These are phyloP conservation scores for Zopfia rhizophila DNA, from an alignment of 2,329 filamentous ascomycete species.

Conservation along the genomic window DNA sequence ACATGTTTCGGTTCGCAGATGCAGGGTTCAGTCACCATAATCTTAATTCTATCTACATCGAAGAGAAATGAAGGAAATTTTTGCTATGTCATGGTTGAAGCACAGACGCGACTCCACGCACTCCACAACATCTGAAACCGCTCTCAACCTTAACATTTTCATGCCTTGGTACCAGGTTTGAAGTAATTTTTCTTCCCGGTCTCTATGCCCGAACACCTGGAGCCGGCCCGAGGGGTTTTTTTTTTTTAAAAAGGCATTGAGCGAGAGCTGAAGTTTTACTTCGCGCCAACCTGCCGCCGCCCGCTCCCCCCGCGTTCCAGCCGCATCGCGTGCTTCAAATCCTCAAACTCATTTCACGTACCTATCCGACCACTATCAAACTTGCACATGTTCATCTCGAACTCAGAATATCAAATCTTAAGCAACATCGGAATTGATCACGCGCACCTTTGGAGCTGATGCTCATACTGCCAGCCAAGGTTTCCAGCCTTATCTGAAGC, in stretches of 20 bases:
- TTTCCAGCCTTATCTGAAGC: slow-evolving; percentile 5
- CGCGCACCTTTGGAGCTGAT: too few relatives aligned
- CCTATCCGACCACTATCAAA: slow-evolving; percentile 11
- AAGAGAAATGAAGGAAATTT: background rate
- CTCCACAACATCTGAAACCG: slow-evolving; percentile 32
- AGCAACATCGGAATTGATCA: slow-evolving; percentile 6
- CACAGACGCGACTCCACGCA: slow-evolving; percentile 26
- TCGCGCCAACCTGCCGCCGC: slow-evolving; percentile 1
- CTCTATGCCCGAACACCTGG: slow-evolving; percentile 3
- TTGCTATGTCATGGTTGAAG: too few relatives aligned
- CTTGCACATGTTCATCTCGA: background rate
- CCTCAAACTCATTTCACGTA: slow-evolving; percentile 19
- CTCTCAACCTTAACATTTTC: slow-evolving; percentile 25
- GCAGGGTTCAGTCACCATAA: slow-evolving; percentile 3
- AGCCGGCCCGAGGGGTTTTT: slow-evolving; percentile 1
- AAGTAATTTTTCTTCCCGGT: slow-evolving; percentile 6
- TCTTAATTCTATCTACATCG: background rate
- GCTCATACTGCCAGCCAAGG: background rate
- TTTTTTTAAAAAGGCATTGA: background rate
- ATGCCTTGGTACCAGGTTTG: slow-evolving; percentile 26
- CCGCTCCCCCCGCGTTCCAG: background rate
- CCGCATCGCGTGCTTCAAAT: slow-evolving; percentile 22
- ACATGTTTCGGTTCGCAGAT: slow-evolving; percentile 16
- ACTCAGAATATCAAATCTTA: slow-evolving; percentile 10
- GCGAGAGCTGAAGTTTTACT: slow-evolving; percentile 6